A percentile compares a stretch with the other conserved stretches of the same genome.
Evolutionary conservation across 1,139 yeast genomes (phyloP).

Genomic region (Geotrichum aggregatum): DNA sequence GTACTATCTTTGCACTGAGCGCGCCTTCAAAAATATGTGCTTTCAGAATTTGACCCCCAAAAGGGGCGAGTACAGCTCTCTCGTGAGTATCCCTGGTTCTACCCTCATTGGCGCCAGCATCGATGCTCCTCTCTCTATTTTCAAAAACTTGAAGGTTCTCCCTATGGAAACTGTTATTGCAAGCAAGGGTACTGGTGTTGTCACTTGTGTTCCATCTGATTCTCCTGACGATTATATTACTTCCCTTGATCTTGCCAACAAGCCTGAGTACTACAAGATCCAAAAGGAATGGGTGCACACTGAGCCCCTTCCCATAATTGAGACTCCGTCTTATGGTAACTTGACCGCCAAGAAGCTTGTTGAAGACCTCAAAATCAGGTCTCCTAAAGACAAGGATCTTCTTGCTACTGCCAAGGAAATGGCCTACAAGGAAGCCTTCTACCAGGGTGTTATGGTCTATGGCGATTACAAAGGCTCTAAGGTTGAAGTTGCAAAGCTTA

Average conservation of each 20-base stretch:
- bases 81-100: slow-evolving; percentile 61
- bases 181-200: slow-evolving; percentile 97
- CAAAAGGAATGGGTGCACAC: slow-evolving; percentile 77
- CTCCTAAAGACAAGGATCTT: slow-evolving; percentile 86
- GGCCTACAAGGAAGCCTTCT: slow-evolving; percentile 95
- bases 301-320: slow-evolving; percentile 69
- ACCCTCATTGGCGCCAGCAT: slow-evolving; percentile 81
- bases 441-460: slow-evolving; percentile 73
- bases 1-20: slow-evolving; percentile 82
- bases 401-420: slow-evolving; percentile 89
- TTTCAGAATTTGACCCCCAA: slow-evolving; percentile 88
- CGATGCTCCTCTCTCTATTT: slow-evolving; percentile 74
- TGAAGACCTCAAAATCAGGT: slow-evolving; percentile 82
- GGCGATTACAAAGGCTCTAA: slow-evolving; percentile 86
- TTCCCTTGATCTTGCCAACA: slow-evolving; percentile 73
- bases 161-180: slow-evolving; percentile 98
- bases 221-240: slow-evolving; percentile 97
- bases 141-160: slow-evolving; percentile 70
- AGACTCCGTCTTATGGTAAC: slow-evolving; percentile 83
- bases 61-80: slow-evolving; percentile 72
- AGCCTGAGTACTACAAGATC: slow-evolving; percentile 86
- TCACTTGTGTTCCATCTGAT: slow-evolving; percentile 96
- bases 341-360: slow-evolving; percentile 81
- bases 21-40: slow-evolving; percentile 98
- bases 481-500: slow-evolving; percentile 87